Conservation (phyloP, 148 eudicot genomes). For the Tetragonia tetragonoides region DNA sequence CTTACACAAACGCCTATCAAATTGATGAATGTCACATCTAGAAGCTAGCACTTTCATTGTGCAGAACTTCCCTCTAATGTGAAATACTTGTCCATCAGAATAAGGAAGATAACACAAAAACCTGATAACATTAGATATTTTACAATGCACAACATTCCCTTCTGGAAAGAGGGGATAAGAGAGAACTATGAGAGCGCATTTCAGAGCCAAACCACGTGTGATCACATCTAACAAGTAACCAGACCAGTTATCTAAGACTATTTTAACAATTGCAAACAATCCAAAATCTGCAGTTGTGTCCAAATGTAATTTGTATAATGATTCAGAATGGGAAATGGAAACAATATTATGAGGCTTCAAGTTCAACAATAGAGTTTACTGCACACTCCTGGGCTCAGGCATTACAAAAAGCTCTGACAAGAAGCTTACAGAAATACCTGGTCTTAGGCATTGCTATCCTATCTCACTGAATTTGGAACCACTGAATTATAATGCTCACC, state of each 20-base stretch:
- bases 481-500: constrained; percentile 85
- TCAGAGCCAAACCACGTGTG: too few relatives aligned
- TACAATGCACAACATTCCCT: too few relatives aligned
- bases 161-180: not conserved
- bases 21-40: not conserved
- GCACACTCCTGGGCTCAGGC: not conserved
- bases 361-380: not conserved
- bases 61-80: too few relatives aligned
- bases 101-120: too few relatives aligned
- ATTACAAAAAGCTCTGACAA: not conserved
- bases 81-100: too few relatives aligned
- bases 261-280: not conserved
- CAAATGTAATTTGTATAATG: not conserved
- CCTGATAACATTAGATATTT: too few relatives aligned
- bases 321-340: not conserved
- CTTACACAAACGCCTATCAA: not conserved
- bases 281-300: not conserved
- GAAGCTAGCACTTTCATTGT: not conserved
- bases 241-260: not conserved
- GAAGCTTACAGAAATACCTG: not conserved
- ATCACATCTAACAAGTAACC: too few relatives aligned
- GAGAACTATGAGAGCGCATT: not conserved
- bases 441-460: not conserved
- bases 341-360: not conserved
- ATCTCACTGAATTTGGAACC: constrained; percentile 29